Evolutionary conservation across 345 rosid species (phyloP), one percentile per base, ranked within the genome.

Genomic region (Firmiana major): DNA sequence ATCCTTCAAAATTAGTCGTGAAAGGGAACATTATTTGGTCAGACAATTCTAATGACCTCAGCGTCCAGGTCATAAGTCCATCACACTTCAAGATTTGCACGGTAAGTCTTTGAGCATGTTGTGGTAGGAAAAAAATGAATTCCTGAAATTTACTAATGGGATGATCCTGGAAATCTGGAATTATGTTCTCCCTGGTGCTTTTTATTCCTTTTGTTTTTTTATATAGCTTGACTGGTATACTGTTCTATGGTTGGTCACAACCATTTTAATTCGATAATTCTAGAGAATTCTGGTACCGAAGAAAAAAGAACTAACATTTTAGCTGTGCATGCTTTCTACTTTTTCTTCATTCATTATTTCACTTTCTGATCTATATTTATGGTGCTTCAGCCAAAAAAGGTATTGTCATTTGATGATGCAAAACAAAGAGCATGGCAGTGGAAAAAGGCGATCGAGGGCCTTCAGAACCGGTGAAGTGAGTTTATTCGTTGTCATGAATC

Each of bases 331-430:
- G 22, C 6, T 24, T 48, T 46, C 13, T 9, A 24, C 17, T 6
- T 21, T 13, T 48, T 16, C 60, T 16, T 69, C 21, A 7, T 24
- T 1, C 17, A 16, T 9, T 6, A 1, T 59, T 75, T 48, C 28
- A 6, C 65, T 36, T 68, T n/a, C n/a, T n/a, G n/a, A n/a, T n/a
- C n/a, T n/a, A n/a, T n/a, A n/a, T n/a, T n/a, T n/a, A n/a, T n/a
- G n/a, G n/a, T n/a, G n/a, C n/a, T n/a, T 26, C 95, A 92, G 99
- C 97, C 97, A n/a, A 96, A 93, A 91, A 94, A 96, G 89, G 94
- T 94, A n/a, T 58, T 90, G 87, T 88, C 94, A 38, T 94, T 96
- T 70, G 99, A 96, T 73, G 99, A 97, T 74, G 71, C 92, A 1
- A 97, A 97, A 81, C 98, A 90, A 78, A 91, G 97, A 84, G 97